These are phyloP conservation scores for Peribolospora baueri DNA, from an alignment of 768 basidiomycete genomes.

Conservation along the genomic window DNA sequence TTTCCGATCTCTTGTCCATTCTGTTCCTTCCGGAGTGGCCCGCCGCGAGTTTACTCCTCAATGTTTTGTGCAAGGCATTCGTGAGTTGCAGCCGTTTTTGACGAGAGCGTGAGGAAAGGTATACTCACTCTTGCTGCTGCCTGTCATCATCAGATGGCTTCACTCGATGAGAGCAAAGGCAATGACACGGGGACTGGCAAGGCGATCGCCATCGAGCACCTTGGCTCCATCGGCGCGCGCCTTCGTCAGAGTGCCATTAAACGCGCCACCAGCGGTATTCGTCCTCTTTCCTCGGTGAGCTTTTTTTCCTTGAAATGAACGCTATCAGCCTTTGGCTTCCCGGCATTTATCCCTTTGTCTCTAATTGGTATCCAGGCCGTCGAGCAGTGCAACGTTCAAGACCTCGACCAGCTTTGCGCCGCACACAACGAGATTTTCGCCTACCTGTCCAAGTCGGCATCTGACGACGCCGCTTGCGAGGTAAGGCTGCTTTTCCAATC, in stretches of 20 bases:
- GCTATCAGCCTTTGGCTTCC: neutral
- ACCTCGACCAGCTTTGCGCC: too few relatives aligned
- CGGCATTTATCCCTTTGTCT: too few relatives aligned
- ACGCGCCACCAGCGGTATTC: slow-evolving; percentile 45
- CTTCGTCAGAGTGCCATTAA: slow-evolving; percentile 30
- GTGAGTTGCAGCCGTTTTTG: slow-evolving; percentile 23
- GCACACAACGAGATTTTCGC: too few relatives aligned
- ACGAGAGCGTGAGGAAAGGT: neutral
- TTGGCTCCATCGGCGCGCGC: slow-evolving; percentile 73
- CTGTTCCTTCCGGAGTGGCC: slow-evolving; percentile 97
- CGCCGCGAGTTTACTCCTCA: slow-evolving; percentile 56
- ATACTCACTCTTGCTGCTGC: neutral
- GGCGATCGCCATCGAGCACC: slow-evolving; percentile 60
- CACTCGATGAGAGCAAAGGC: slow-evolving; percentile 63
- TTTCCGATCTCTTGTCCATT: slow-evolving; percentile 64
- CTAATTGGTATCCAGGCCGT: too few relatives aligned
- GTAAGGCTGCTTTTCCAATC: too few relatives aligned
- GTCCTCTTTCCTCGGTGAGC: neutral
- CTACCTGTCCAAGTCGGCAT: too few relatives aligned
- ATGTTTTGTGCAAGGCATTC: slow-evolving; percentile 63
- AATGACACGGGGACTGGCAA: too few relatives aligned
- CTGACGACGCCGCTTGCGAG: too few relatives aligned
- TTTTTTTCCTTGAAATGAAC: neutral
- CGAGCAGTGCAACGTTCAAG: too few relatives aligned
- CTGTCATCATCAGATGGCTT: slow-evolving; percentile 34